Percentiles rank a stretch among this genome's conserved stretches.
Evolutionary conservation across 352 stramenopile genomes (phyloP).

Genomic region (Blastocystis sp.): DNA sequence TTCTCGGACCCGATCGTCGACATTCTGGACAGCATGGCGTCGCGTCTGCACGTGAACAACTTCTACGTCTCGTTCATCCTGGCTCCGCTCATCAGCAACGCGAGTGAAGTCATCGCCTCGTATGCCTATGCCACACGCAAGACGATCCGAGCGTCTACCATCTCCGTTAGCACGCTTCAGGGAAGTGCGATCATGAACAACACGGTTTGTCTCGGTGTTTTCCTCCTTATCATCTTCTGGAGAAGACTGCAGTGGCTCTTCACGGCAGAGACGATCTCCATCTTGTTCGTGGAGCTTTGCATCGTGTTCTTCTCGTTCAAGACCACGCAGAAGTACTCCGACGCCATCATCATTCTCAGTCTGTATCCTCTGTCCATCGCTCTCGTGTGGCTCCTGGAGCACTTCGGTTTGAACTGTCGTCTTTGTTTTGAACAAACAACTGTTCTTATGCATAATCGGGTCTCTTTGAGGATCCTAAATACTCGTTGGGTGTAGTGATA

Average conservation of each 20-base stretch:
- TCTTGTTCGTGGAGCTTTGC: constrained; percentile 91
- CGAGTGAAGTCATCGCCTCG: constrained; percentile 93
- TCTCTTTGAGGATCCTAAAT: too few species aligned
- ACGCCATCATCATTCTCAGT: constrained; percentile 83
- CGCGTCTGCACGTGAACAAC: constrained; percentile 84
- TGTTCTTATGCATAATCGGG: too few species aligned
- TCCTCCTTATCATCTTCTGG: constrained; percentile 91
- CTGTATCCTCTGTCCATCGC: constrained; percentile 91
- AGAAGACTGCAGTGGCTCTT: constrained; percentile 92
- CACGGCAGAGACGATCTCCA: constrained; percentile 92
- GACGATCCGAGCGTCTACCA: constrained; percentile 78
- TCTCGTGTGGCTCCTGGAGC: constrained; percentile 89
- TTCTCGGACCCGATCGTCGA: constrained; percentile 98
- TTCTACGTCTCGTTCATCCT: constrained; percentile 98
- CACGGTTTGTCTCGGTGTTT: constrained; percentile 97
- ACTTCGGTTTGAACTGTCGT: constrained; percentile 84
- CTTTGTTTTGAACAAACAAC: constrained; percentile 73
- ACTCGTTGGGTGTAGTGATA: too few species aligned
- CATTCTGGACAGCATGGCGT: constrained; percentile 75
- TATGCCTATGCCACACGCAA: constrained; percentile 97
- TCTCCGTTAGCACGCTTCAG: constrained; percentile 80
- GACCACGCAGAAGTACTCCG: constrained; percentile 85
- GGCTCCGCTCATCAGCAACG: constrained; percentile 95
- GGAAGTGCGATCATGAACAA: constrained; percentile 98
- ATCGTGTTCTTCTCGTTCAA: constrained; percentile 81